These are phyloP conservation scores for Hansenula lynferdii DNA, from an alignment of 1,139 yeast genomes.

Conservation along the genomic window DNA sequence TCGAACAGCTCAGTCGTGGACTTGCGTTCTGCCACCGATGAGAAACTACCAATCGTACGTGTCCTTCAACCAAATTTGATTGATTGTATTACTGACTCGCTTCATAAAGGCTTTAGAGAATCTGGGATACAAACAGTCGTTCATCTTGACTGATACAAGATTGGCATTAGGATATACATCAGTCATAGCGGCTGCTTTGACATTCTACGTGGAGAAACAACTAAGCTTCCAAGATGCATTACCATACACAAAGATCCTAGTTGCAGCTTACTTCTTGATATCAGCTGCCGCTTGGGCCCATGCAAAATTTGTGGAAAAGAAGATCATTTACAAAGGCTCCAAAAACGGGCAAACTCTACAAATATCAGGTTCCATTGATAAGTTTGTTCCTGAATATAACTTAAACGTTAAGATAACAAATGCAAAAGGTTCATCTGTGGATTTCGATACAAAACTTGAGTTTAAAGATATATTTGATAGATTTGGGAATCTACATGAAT, in stretches of 20 bases:
- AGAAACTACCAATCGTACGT: slow-evolving; percentile 36
- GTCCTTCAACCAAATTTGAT: slow-evolving; percentile 31
- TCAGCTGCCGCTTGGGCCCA: slow-evolving; percentile 46
- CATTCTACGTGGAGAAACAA: slow-evolving; percentile 66
- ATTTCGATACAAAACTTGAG: slow-evolving; percentile 8
- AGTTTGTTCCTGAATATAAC: slow-evolving; percentile 41
- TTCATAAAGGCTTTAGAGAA: slow-evolving; percentile 43
- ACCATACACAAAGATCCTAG: slow-evolving; percentile 37
- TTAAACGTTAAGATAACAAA: slow-evolving; percentile 18
- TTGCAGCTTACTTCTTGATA: slow-evolving; percentile 44
- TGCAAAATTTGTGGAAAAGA: slow-evolving; percentile 44
- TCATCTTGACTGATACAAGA: slow-evolving; percentile 53
- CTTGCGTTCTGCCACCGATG: slow-evolving; percentile 42
- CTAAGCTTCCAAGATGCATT: slow-evolving; percentile 39
- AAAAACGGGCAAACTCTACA: slow-evolving; percentile 17
- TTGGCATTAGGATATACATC: slow-evolving; percentile 66
- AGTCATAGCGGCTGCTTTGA: slow-evolving; percentile 59
- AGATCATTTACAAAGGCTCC: slow-evolving; percentile 56
- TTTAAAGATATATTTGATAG: slow-evolving; percentile 19
- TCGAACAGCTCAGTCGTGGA: slow-evolving; percentile 24
- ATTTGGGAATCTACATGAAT: slow-evolving; percentile 22
- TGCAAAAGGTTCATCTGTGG: slow-evolving; percentile 4
- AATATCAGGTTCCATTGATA: slow-evolving; percentile 27
- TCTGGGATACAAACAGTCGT: slow-evolving; percentile 62
- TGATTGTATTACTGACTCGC: no score